phyloP scores from a whole-genome alignment of 768 basidiomycete species.

The Suillus ampliporus region DNA sequence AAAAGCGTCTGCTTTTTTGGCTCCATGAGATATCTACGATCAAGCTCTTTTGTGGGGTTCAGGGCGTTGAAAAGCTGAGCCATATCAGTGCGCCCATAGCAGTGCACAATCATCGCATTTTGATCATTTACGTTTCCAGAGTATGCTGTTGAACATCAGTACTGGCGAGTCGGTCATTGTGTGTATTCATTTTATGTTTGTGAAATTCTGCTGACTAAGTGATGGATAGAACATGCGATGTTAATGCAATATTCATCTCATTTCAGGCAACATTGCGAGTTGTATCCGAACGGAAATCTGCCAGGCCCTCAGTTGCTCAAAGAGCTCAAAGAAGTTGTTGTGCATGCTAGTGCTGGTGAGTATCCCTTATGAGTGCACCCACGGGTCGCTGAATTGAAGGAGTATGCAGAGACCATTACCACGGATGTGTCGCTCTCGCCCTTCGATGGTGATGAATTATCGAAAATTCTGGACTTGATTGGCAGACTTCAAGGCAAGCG shows the following conservation, averaged over 20 bases:
- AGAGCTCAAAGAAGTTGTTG: conserved; percentile 10
- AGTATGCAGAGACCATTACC: conserved; percentile 19
- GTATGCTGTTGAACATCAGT: conserved; percentile 23
- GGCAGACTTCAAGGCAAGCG: conserved; percentile 10
- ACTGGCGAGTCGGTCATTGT: conserved; percentile 25
- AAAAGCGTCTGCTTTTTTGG: conserved; percentile 51
- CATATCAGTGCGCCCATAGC: conserved; percentile 45
- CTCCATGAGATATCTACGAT: conserved; percentile 44
- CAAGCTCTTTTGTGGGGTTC: conserved; percentile 39
- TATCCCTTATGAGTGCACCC: neutral
- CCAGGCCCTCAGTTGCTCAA: neutral
- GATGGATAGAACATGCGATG: neutral
- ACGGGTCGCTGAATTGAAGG: conserved; percentile 19
- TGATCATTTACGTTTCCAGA: conserved; percentile 16
- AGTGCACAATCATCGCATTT: neutral
- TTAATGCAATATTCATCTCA: too few species aligned
- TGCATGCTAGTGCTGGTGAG: conserved; percentile 27
- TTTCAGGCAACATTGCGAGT: conserved; percentile 17
- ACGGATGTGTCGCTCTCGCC: conserved; percentile 13
- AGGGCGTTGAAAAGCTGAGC: conserved; percentile 42
- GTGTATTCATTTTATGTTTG: neutral
- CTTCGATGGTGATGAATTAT: conserved; percentile 15
- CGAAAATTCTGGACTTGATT: conserved; percentile 15
- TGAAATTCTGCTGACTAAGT: neutral
- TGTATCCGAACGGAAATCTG: conserved; percentile 5